These are phyloP conservation scores for Castanea mollissima DNA, from an alignment of 306 rosid genomes.

Conservation along the genomic window DNA sequence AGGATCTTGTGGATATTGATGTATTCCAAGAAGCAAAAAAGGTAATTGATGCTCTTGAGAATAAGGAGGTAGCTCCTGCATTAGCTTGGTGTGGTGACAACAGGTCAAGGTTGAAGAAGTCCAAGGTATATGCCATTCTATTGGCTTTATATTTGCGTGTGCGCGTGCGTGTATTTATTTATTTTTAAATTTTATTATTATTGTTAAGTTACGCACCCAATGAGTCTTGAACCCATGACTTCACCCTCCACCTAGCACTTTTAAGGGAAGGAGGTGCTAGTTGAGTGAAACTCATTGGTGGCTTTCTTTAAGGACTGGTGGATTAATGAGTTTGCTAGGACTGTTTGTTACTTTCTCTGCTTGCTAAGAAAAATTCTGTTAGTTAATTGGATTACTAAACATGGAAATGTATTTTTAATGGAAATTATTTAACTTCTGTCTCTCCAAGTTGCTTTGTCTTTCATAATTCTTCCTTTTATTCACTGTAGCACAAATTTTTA, in stretches of 20 bases:
- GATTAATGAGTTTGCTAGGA: neutral
- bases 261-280: too few species aligned
- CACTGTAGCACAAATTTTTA: neutral
- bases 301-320: constrained; percentile 9
- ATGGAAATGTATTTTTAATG: neutral
- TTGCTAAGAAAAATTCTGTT: neutral
- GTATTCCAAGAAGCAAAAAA: constrained; percentile 87
- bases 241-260: too few species aligned
- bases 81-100: constrained; percentile 95
- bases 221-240: too few species aligned
- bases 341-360: neutral
- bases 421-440: neutral
- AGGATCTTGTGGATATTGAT: constrained; percentile 94
- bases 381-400: neutral
- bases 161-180: too few species aligned
- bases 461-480: neutral
- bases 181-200: too few species aligned
- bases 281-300: too few species aligned
- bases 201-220: too few species aligned
- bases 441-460: neutral
- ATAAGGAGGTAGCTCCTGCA: constrained; percentile 83
- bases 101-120: constrained; percentile 90
- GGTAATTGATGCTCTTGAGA: constrained; percentile 83
- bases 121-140: constrained; percentile 54
- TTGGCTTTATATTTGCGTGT: neutral